phyloP scores from a whole-genome alignment of 2,329 filamentous ascomycete species.

The Aspergillaceae sp. region DNA sequence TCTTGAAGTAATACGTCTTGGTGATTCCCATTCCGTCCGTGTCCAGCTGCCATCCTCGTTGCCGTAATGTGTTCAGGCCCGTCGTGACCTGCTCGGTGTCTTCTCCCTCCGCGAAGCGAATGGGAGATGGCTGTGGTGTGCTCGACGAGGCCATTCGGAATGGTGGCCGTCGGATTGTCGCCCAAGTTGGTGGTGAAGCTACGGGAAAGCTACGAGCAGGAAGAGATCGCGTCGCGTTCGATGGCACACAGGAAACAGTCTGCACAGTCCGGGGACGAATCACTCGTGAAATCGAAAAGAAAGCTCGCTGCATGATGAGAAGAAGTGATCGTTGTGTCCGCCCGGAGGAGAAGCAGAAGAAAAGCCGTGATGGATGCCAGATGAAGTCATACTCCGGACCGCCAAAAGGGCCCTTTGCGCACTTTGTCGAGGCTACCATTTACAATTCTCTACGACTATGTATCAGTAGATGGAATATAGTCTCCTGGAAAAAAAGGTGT shows the following conservation, averaged over 20 bases:
- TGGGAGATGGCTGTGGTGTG: neutral
- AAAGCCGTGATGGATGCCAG: neutral
- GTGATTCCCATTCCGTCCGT: slow-evolving; percentile 24
- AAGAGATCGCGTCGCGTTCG: neutral
- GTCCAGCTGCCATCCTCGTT: slow-evolving; percentile 27
- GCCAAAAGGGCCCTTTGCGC: no score
- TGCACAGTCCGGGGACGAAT: neutral
- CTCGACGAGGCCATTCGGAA: neutral
- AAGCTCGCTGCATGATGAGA: neutral
- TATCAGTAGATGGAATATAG: no score
- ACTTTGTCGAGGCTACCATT: no score
- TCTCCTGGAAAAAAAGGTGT: no score
- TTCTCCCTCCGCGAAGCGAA: slow-evolving; percentile 21
- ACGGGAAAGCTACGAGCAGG: neutral
- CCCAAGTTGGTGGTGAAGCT: neutral
- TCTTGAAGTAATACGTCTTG: slow-evolving; percentile 33
- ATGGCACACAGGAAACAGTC: neutral
- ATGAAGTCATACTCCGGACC: neutral
- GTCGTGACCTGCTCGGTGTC: slow-evolving; percentile 17
- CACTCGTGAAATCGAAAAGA: neutral
- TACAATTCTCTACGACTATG: no score
- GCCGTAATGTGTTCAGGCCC: slow-evolving; percentile 17
- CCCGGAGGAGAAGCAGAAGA: neutral
- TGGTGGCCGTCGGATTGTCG: no score
- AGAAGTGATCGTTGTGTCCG: neutral